Evolutionary conservation across 192 early-diverging fungal genomes (phyloP), one percentile per base, ranked within the genome.

Genomic region (Backusella liffmaniae): DNA sequence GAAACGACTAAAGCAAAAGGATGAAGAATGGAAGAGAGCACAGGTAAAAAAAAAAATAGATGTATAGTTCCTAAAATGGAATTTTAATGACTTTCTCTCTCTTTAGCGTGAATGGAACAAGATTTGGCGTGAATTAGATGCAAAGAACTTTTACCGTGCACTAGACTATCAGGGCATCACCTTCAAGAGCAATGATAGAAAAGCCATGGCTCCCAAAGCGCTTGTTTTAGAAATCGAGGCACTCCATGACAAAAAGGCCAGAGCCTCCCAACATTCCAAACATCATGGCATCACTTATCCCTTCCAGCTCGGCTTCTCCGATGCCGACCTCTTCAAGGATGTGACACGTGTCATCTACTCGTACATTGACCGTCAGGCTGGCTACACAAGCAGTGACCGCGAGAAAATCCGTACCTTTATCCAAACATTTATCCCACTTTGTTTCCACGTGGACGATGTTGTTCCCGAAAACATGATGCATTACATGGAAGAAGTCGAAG

Each of bases 21-120:
- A 99, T 81, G 97, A 99, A 82, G 97, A 99, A 79, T 99, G 96
- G 97, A 94, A 94, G 73, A 82, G 90, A n/a, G 84, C 93, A 29
- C 92, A 94, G 84, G 91, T 92, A 84, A 23, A 53, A 51, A n/a
- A 67, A 1, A 23, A 0, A 53, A 26, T 23, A 15, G 5, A 53
- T 42, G 30, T 9, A 46, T 30, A 66, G 0, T 67, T 4, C 32
- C 32, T 32, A 32, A 32, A 32, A 32, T 32, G 32, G 32, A 32
- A 32, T 34, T n/a, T 37, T 36, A 16, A 2, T 44, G 26, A 1
- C 18, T 42, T 41, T 72, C 76, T 77, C 53, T 78, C 73, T 46
- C 76, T 76, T 70, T 86, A 97, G 88, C 93, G 96, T 68, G 96
- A 98, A 73, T 96, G 92, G 91, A 95, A 96, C 86, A 96, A 97